A percentile compares a stretch with the other conserved stretches of the same genome.
Evolutionary conservation across 2,329 filamentous ascomycete species (phyloP).

Genomic region (Sclerotinia minor): DNA sequence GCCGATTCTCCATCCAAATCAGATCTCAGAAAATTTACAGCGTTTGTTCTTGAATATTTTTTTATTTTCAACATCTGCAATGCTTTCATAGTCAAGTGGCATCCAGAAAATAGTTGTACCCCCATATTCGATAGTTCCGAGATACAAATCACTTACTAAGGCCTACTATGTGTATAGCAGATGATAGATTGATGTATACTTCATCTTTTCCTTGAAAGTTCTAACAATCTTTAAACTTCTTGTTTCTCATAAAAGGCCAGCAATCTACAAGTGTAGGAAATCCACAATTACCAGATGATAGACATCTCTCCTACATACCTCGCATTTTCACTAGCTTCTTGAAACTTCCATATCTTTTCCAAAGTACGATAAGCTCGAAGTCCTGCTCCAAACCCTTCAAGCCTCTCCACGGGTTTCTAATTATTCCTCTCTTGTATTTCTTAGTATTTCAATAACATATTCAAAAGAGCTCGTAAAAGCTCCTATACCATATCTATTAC

Average conservation of each 20-base stretch:
- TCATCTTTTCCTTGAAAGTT: background rate
- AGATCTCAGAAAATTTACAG: too few relatives aligned
- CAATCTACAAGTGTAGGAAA: background rate
- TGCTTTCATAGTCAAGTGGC: background rate
- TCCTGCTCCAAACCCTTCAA: background rate
- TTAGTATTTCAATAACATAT: background rate
- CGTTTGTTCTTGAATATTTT: background rate
- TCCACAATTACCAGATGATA: background rate
- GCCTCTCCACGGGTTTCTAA: background rate
- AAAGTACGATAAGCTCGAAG: background rate
- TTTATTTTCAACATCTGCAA: background rate
- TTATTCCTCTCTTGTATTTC: background rate
- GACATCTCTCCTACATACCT: background rate
- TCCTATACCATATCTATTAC: background rate
- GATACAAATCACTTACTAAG: too few relatives aligned
- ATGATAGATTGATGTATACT: too few relatives aligned
- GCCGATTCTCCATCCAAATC: too few relatives aligned
- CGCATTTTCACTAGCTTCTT: background rate
- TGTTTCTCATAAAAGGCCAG: too few relatives aligned
- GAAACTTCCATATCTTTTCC: background rate
- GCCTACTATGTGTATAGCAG: too few relatives aligned
- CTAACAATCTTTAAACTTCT: too few relatives aligned
- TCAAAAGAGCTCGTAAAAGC: constrained; percentile 1
- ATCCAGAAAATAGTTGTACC: background rate
- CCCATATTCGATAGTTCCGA: background rate